Percentiles rank a stretch among this genome's conserved stretches.
phyloP scores from a whole-genome alignment of 441 rosid species.

The Gossypium aridum region DNA sequence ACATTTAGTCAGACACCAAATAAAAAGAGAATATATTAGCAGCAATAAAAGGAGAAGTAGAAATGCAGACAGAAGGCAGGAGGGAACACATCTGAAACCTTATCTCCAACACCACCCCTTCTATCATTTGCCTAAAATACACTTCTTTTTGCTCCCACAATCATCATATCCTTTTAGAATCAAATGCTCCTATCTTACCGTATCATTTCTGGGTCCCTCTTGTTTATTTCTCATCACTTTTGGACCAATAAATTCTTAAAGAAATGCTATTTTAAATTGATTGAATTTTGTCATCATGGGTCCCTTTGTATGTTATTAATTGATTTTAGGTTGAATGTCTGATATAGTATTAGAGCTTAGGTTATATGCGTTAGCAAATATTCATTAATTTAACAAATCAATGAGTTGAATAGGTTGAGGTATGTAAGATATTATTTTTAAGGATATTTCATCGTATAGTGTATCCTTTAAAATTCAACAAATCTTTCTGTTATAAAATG shows the following conservation, averaged over 20 bases:
- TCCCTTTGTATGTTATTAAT: too few species aligned
- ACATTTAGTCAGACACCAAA: too few species aligned
- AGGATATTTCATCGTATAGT: not conserved
- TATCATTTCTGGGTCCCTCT: not conserved
- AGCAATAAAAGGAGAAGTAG: not conserved
- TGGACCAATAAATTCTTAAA: not conserved
- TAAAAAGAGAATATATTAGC: too few species aligned
- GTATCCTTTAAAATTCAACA: not conserved
- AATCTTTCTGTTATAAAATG: not conserved
- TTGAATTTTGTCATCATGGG: too few species aligned
- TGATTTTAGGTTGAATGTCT: too few species aligned
- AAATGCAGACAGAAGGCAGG: constrained; percentile 5
- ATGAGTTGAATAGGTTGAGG: too few species aligned
- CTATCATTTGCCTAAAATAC: not conserved
- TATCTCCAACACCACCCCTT: constrained; percentile 29
- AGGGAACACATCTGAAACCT: constrained; percentile 27
- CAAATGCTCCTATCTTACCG: constrained; percentile 24
- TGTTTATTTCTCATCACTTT: not conserved
- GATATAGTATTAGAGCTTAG: too few species aligned
- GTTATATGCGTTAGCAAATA: too few species aligned
- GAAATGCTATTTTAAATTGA: not conserved
- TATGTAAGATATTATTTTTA: not conserved
- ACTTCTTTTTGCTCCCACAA: not conserved
- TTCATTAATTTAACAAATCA: too few species aligned
- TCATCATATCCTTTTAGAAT: constrained; percentile 21